Conservation (phyloP, 805 yeast species). For the Blastobotrys mokoenaii region DNA sequence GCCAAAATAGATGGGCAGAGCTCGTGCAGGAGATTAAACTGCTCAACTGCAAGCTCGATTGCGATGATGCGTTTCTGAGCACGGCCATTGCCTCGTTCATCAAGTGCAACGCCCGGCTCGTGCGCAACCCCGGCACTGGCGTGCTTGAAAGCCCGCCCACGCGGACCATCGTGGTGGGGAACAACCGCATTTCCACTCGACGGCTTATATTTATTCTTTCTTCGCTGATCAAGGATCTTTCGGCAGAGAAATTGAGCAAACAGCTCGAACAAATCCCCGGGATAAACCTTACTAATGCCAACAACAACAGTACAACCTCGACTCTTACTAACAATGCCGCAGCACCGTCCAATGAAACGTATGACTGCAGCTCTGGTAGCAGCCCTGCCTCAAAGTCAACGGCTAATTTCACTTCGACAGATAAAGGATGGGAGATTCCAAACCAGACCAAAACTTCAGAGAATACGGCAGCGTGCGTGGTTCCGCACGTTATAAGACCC, state of each 20-base stretch:
- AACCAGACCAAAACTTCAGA: conserved; percentile 6
- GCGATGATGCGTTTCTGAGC: conserved; percentile 8
- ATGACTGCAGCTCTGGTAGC: neutral
- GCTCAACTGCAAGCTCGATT: conserved; percentile 7
- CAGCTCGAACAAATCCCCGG: neutral
- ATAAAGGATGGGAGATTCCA: conserved; percentile 20
- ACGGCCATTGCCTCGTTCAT: conserved; percentile 12
- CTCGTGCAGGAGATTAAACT: conserved; percentile 10
- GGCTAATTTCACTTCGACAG: neutral
- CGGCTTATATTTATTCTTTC: conserved; percentile 17
- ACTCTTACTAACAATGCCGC: neutral
- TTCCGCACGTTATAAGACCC: conserved; percentile 20
- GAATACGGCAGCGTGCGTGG: conserved; percentile 12
- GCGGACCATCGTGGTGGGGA: conserved; percentile 16
- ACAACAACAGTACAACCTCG: neutral
- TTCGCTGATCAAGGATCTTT: conserved; percentile 12
- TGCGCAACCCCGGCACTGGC: neutral
- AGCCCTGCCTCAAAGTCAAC: neutral
- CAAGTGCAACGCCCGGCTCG: neutral
- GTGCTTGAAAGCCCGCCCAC: conserved; percentile 1
- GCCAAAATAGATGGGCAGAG: conserved; percentile 19
- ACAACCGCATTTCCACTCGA: conserved; percentile 16
- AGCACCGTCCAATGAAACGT: neutral
- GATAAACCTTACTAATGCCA: neutral
- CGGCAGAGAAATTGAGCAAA: conserved; percentile 3